Conservation (phyloP, 257 asterid species). For the Scutellaria baicalensis region DNA sequence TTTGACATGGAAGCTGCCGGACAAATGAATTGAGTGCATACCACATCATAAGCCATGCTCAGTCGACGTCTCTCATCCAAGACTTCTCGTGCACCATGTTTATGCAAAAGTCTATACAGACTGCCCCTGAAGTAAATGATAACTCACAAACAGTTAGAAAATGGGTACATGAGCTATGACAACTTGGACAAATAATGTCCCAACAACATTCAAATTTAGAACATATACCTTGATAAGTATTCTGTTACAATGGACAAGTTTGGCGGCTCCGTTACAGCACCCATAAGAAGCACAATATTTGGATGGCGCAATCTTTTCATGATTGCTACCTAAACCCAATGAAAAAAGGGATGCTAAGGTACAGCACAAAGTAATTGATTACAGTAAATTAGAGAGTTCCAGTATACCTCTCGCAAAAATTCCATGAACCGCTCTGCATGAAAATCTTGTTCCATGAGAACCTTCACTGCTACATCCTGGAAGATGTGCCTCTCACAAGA, state of each 20-base stretch:
- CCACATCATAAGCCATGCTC: constrained; percentile 94
- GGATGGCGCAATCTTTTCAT: constrained; percentile 95
- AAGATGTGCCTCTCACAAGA: constrained; percentile 22
- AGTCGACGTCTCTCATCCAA: constrained; percentile 80
- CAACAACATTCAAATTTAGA: constrained; percentile 11
- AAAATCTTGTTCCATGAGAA: constrained; percentile 88
- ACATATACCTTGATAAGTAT: constrained; percentile 66
- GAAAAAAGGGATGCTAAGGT: constrained; percentile 13
- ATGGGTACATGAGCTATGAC: not conserved
- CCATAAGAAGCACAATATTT: constrained; percentile 91
- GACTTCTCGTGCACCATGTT: constrained; percentile 63
- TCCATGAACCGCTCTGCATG: constrained; percentile 59
- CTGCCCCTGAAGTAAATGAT: constrained; percentile 64
- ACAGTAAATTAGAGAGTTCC: constrained; percentile 4
- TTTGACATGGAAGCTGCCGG: not conserved
- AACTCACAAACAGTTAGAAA: constrained; percentile 8
- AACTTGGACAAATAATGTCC: constrained; percentile 6
- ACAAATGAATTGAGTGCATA: constrained; percentile 14
- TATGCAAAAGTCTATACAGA: constrained; percentile 71
- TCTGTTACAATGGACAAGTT: constrained; percentile 89
- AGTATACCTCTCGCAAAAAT: constrained; percentile 69
- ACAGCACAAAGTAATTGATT: not conserved
- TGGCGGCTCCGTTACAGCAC: constrained; percentile 86
- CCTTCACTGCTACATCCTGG: constrained; percentile 93
- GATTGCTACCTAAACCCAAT: constrained; percentile 62